Evolutionary conservation across 2,329 filamentous ascomycete species (phyloP).

Genomic region (Trichophaea hybrida): DNA sequence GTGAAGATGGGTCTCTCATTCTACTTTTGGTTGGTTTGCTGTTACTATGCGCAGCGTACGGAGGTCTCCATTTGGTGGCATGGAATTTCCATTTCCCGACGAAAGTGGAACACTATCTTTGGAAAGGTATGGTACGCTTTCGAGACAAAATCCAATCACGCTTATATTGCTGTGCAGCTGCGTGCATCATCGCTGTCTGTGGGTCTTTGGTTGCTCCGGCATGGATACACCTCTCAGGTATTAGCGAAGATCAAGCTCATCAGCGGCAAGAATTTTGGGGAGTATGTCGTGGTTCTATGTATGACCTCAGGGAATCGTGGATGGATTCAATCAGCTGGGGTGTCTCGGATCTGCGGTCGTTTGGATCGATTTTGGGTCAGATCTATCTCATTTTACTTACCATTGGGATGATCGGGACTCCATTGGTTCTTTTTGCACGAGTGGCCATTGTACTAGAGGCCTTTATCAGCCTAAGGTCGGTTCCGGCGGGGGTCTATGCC

Average conservation of each 20-base stretch:
- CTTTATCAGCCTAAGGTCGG: neutral
- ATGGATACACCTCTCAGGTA: too few species aligned
- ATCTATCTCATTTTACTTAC: neutral
- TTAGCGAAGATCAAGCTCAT: too few species aligned
- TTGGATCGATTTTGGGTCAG: too few species aligned
- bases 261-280: too few species aligned
- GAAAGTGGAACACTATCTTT: slow-evolving; percentile 22
- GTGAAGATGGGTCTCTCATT: neutral
- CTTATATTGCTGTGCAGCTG: neutral
- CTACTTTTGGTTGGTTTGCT: slow-evolving; percentile 2
- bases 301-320: too few species aligned
- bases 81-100: slow-evolving; percentile 27
- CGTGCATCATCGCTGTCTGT: neutral
- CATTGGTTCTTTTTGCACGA: neutral
- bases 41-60: slow-evolving; percentile 22
- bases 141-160: neutral
- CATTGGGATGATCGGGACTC: neutral
- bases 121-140: slow-evolving; percentile 15
- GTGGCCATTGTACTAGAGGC: neutral
- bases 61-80: slow-evolving; percentile 25
- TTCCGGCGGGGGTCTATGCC: neutral
- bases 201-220: neutral
- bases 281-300: too few species aligned
- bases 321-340: too few species aligned
- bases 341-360: too few species aligned